Evolutionary conservation across 305 asterid species (phyloP).

Genomic region (Coffea humblotiana): DNA sequence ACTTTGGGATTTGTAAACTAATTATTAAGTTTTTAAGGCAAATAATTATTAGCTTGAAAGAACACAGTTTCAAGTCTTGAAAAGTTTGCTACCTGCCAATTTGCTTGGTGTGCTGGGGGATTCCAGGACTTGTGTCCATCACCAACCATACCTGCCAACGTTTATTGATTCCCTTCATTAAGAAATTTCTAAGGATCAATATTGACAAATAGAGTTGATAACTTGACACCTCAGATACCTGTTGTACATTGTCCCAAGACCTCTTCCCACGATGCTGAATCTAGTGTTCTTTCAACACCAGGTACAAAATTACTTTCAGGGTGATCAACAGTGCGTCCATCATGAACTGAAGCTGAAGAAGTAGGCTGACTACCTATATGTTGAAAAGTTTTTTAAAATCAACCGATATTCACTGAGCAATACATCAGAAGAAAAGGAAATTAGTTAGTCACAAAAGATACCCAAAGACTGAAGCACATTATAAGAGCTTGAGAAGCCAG

Average conservation of each 20-base stretch:
- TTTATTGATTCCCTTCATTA: conserved; percentile 16
- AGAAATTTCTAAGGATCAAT: background rate
- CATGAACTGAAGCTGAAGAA: conserved; percentile 36
- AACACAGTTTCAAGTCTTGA: conserved; percentile 3
- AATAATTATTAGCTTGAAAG: background rate
- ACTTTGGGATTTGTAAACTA: background rate
- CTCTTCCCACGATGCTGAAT: conserved; percentile 57
- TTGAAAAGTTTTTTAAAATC: conserved; percentile 6
- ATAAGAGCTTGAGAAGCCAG: conserved; percentile 51
- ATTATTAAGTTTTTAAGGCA: conserved; percentile 2
- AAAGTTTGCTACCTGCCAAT: conserved; percentile 51
- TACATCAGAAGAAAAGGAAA: background rate
- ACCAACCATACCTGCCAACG: conserved; percentile 59
- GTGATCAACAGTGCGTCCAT: conserved; percentile 31
- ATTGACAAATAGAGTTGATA: background rate
- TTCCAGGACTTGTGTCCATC: conserved; percentile 44
- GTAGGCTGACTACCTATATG: conserved; percentile 42
- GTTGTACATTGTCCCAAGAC: conserved; percentile 39
- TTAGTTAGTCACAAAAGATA: conserved; percentile 24
- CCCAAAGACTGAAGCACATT: conserved; percentile 55
- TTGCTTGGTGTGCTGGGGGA: conserved; percentile 42
- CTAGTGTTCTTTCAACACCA: conserved; percentile 40
- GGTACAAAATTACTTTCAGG: conserved; percentile 36
- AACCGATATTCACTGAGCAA: background rate
- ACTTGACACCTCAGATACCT: conserved; percentile 35